phyloP scores from a whole-genome alignment of 78 protist species.

The Bigelowiella natans region DNA sequence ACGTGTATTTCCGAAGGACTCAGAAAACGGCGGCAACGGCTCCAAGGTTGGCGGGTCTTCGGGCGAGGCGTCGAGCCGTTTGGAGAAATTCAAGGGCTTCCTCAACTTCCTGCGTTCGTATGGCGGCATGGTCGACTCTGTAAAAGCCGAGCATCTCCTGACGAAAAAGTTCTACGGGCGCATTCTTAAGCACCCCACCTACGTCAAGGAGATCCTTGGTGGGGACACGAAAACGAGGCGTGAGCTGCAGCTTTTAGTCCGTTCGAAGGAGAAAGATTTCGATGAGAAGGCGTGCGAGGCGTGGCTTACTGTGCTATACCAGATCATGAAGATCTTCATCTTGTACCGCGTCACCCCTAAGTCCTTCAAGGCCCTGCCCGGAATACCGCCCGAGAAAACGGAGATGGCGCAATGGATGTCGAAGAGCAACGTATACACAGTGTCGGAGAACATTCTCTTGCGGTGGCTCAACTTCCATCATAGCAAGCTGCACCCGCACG shows the following conservation, averaged over 20 bases:
- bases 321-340: constrained; percentile 5
- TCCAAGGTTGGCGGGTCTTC: neutral
- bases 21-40: neutral
- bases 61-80: too few relatives aligned
- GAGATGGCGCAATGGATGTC: neutral
- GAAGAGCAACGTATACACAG: neutral
- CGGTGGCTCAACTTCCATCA: constrained; percentile 23
- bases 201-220: neutral
- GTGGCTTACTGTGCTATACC: constrained; percentile 19
- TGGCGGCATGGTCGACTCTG: neutral
- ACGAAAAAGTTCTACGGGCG: neutral
- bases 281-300: neutral
- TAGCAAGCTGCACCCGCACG: neutral
- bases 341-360: neutral
- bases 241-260: neutral
- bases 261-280: neutral
- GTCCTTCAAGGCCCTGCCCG: neutral
- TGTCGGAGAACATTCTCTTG: constrained; percentile 13
- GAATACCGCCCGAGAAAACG: neutral
- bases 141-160: constrained; percentile 14
- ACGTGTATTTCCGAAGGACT: neutral
- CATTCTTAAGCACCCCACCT: neutral
- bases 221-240: neutral
- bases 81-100: neutral
- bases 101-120: neutral